Percentiles rank a stretch among this genome's conserved stretches.
These are phyloP conservation scores for Xerocomus minutiporus DNA, from an alignment of 1,284 basidiomycete genomes.

Conservation along the genomic window DNA sequence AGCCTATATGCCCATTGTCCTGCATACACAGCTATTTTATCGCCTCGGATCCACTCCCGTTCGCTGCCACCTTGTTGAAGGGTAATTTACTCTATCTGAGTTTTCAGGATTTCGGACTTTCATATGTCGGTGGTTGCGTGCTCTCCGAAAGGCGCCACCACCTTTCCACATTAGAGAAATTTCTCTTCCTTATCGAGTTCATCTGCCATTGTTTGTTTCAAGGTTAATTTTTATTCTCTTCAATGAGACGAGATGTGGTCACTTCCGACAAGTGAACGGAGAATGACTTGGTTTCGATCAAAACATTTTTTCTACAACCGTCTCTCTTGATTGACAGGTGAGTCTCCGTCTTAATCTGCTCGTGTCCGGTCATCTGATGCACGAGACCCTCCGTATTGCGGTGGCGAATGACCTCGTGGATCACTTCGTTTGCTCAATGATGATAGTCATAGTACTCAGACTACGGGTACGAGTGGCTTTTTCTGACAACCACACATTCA, in stretches of 20 bases:
- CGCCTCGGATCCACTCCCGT: slow-evolving; percentile 5
- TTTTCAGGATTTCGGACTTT: slow-evolving; percentile 33
- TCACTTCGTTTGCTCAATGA: slow-evolving; percentile 20
- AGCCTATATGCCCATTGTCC: slow-evolving; percentile 9
- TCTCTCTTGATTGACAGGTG: slow-evolving; percentile 9
- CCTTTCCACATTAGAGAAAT: slow-evolving; percentile 13
- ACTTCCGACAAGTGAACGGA: slow-evolving; percentile 13
- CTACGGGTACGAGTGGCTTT: slow-evolving; percentile 16
- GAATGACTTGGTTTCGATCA: slow-evolving; percentile 16
- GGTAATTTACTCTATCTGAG: slow-evolving; percentile 28
- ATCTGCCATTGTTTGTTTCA: slow-evolving; percentile 17
- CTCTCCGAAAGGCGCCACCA: slow-evolving; percentile 22
- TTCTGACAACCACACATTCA: slow-evolving; percentile 15
- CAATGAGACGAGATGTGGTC: slow-evolving; percentile 18
- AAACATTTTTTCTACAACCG: slow-evolving; percentile 21
- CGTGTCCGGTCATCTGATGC: slow-evolving; percentile 14
- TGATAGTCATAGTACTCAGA: slow-evolving; percentile 10
- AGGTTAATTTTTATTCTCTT: slow-evolving; percentile 8
- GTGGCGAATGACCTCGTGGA: slow-evolving; percentile 24
- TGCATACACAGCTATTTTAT: slow-evolving; percentile 12
- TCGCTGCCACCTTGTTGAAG: slow-evolving; percentile 11
- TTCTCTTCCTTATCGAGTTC: slow-evolving; percentile 19
- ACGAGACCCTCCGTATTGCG: slow-evolving; percentile 9
- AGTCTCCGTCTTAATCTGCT: slow-evolving; percentile 20
- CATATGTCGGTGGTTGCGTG: slow-evolving; percentile 29